A percentile compares a stretch with the other conserved stretches of the same genome.
These are phyloP conservation scores for Pulveroboletus sp. DNA, from an alignment of 768 basidiomycete species.

Conservation along the genomic window DNA sequence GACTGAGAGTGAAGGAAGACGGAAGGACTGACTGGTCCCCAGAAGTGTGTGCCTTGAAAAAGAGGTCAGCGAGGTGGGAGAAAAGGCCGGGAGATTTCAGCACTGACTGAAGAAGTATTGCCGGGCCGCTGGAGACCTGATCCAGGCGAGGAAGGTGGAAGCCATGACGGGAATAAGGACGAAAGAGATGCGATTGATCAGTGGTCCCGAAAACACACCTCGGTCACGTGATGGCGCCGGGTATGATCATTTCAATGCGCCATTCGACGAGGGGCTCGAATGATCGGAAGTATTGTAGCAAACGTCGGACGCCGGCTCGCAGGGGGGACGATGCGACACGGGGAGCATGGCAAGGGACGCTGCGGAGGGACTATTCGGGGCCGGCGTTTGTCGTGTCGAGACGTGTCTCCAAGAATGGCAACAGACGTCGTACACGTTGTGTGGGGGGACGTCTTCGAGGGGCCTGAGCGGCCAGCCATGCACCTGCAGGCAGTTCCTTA, in stretches of 20 bases:
- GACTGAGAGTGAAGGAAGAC: not conserved
- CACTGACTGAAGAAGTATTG: constrained; percentile 93
- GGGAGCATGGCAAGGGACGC: not conserved
- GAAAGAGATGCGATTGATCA: too few relatives aligned
- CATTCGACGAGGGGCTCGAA: too few relatives aligned
- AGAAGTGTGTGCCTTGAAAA: constrained; percentile 86
- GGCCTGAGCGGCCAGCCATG: constrained; percentile 21
- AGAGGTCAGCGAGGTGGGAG: constrained; percentile 16
- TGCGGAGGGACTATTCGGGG: not conserved
- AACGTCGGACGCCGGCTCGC: too few relatives aligned
- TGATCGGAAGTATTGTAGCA: too few relatives aligned
- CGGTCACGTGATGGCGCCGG: constrained; percentile 19
- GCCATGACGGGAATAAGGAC: constrained; percentile 48
- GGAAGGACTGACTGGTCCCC: constrained; percentile 79
- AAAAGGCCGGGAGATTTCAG: not conserved
- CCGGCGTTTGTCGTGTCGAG: not conserved
- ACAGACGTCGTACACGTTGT: constrained; percentile 25
- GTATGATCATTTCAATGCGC: too few relatives aligned
- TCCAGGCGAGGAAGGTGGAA: constrained; percentile 83
- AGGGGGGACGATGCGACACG: not conserved
- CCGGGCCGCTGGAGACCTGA: constrained; percentile 85
- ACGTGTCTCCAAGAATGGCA: constrained; percentile 33
- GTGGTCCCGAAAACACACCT: too few relatives aligned
- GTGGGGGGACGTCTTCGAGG: constrained; percentile 5
- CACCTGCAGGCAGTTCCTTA: constrained; percentile 15